Evolutionary conservation across 495 filamentous ascomycete species (phyloP).

Genomic region (Antarctomyces pellizariae): DNA sequence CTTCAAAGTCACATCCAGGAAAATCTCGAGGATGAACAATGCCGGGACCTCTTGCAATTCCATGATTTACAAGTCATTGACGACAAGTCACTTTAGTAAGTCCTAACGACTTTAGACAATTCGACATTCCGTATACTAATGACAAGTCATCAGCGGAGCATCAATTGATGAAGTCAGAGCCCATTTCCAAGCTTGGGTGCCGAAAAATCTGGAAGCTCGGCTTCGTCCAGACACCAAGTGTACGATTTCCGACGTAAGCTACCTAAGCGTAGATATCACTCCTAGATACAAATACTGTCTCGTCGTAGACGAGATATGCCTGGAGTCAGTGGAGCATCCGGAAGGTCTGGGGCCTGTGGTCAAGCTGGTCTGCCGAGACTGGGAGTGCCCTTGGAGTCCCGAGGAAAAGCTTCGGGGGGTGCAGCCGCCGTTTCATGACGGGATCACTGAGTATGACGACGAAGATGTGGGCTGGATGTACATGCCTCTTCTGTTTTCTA

Average conservation of each 20-base stretch:
- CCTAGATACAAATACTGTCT: conserved; percentile 5
- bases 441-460: conserved; percentile 5
- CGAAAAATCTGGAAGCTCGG: conserved; percentile 3
- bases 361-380: conserved; percentile 3
- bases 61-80: conserved; percentile 5
- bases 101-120: conserved; percentile 2
- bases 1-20: conserved; percentile 4
- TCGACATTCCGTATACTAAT: conserved; percentile 3
- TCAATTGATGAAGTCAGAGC: conserved; percentile 4
- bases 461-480: conserved; percentile 5
- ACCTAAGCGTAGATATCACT: conserved; percentile 4
- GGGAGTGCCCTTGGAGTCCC: conserved; percentile 2
- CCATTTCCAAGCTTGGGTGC: conserved; percentile 4
- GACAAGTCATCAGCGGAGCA: conserved; percentile 3
- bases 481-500: conserved; percentile 3
- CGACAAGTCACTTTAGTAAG: conserved; percentile 6
- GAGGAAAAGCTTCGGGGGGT: conserved; percentile 3
- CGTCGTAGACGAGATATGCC: conserved; percentile 4
- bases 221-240: conserved; percentile 3
- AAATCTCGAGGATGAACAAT: conserved; percentile 4
- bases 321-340: conserved; percentile 3
- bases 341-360: conserved; percentile 2
- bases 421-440: conserved; percentile 4
- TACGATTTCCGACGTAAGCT: conserved; percentile 5
- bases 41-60: conserved; percentile 3